Evolutionary conservation across 305 asterid genomes (phyloP).

Genomic region (Rubia tinctorum): DNA sequence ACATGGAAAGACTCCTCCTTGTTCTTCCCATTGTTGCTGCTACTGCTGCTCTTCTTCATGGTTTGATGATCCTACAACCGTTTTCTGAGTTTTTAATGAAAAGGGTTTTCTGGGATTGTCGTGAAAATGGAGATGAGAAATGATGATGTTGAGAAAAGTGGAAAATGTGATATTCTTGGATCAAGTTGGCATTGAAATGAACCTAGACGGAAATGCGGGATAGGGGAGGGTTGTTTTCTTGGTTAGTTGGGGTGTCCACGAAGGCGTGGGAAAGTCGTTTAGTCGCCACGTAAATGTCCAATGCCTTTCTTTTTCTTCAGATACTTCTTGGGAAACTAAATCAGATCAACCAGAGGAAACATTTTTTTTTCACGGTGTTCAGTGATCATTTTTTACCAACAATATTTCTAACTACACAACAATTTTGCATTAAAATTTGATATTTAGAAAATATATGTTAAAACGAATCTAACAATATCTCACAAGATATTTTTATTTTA

Average conservation of each 20-base stretch:
- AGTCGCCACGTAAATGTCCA: constrained; percentile 15
- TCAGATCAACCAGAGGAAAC: background rate
- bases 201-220: constrained; percentile 26
- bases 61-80: background rate
- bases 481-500: too few species aligned
- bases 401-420: too few species aligned
- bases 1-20: constrained; percentile 32
- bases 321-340: background rate
- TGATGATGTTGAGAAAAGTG: background rate
- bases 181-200: constrained; percentile 29
- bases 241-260: constrained; percentile 18
- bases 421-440: too few species aligned
- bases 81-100: background rate
- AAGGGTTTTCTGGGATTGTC: constrained; percentile 12
- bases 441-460: too few species aligned
- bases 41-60: constrained; percentile 24
- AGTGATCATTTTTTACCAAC: too few species aligned
- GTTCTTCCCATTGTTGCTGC: constrained; percentile 28
- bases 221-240: constrained; percentile 27
- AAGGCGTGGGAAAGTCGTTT: constrained; percentile 8
- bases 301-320: background rate
- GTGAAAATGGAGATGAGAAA: background rate
- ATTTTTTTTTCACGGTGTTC: too few species aligned
- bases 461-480: too few species aligned
- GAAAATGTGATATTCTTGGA: constrained; percentile 19